Conservation (phyloP, 495 filamentous ascomycete species). For the Xylaria flabelliformis region DNA sequence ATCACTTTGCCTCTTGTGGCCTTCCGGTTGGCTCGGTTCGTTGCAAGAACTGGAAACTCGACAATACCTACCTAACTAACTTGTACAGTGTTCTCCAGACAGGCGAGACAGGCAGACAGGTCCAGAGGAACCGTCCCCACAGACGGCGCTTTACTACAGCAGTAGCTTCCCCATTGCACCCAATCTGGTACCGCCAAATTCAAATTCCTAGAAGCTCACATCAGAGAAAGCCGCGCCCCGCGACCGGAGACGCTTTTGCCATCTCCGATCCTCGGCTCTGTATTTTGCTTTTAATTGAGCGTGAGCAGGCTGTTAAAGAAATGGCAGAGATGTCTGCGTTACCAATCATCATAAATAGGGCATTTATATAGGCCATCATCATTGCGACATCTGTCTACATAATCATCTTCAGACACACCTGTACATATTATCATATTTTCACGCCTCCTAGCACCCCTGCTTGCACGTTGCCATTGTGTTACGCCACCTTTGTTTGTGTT, state of each 20-base stretch:
- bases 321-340: not conserved
- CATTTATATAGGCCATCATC: not conserved
- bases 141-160: slow-evolving; percentile 4
- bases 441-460: not conserved
- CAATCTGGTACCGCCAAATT: slow-evolving; percentile 22
- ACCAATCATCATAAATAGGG: not conserved
- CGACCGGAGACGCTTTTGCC: slow-evolving; percentile 27
- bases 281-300: not conserved
- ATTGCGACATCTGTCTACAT: slow-evolving; percentile 5
- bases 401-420: not conserved
- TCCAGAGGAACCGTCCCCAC: not conserved
- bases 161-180: slow-evolving; percentile 12
- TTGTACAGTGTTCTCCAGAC: not conserved
- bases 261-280: slow-evolving; percentile 30
- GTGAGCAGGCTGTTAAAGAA: not conserved
- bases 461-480: not conserved
- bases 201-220: slow-evolving; percentile 10
- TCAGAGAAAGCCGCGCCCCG: slow-evolving; percentile 7
- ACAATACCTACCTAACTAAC: too few relatives aligned
- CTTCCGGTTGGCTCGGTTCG: slow-evolving; percentile 10
- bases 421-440: not conserved
- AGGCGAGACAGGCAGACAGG: too few relatives aligned
- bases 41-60: not conserved
- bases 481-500: slow-evolving; percentile 11
- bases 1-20: slow-evolving; percentile 11